Percentiles rank a stretch among this genome's conserved stretches.
These are phyloP conservation scores for Ceratocystis diversiconidia DNA, from an alignment of 2,329 filamentous ascomycete species.

Conservation along the genomic window DNA sequence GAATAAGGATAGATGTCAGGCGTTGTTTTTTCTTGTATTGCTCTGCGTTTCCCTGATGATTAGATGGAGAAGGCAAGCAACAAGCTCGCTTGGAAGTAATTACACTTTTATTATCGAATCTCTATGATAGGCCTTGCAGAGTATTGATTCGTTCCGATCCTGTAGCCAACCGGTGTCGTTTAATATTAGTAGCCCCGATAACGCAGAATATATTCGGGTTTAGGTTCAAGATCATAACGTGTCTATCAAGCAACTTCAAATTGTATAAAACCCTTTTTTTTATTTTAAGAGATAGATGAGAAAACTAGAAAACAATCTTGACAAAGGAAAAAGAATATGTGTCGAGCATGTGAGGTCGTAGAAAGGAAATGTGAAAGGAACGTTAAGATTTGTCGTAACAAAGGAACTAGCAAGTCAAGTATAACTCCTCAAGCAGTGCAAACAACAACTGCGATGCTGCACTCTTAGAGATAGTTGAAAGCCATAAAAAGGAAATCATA, in stretches of 20 bases:
- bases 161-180: too few species aligned
- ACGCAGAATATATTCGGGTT: too few species aligned
- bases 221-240: background rate
- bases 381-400: constrained; percentile 12
- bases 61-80: too few species aligned
- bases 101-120: too few species aligned
- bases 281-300: background rate
- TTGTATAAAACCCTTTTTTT: background rate
- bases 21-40: too few species aligned
- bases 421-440: constrained; percentile 5
- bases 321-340: constrained; percentile 8
- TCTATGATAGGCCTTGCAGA: too few species aligned
- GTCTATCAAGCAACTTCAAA: background rate
- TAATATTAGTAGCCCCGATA: too few species aligned
- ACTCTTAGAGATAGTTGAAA: background rate
- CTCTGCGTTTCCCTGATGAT: too few species aligned
- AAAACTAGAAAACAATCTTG: background rate
- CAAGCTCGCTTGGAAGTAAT: too few species aligned
- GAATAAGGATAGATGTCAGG: too few species aligned
- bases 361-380: constrained; percentile 15
- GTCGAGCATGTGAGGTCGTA: constrained; percentile 5
- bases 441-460: background rate
- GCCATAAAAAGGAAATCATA: constrained; percentile 6
- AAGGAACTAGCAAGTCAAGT: constrained; percentile 16
- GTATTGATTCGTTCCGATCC: too few species aligned